Base-by-base conservation (phyloP, 345 rosid species). In the Populus alba region DNA sequence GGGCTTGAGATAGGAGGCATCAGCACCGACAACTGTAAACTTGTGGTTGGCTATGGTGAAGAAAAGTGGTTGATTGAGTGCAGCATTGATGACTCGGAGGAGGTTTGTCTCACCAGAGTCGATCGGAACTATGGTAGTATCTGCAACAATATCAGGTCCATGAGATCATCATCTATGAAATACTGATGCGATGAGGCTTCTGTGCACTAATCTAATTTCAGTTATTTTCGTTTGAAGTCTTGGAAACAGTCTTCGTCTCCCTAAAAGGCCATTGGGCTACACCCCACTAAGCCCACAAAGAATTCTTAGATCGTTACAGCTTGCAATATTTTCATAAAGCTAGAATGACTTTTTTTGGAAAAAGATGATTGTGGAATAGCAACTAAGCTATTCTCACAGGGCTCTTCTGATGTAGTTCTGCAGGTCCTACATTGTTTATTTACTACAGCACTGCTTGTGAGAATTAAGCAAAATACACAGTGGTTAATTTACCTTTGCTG, bases 11-110 rank as follows among this genome's bases (percentile, higher is more conserved):
- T 95, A 95, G 17, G 91, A 86, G 6, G 98, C 99, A 66, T 95
- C 99, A 1, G 99, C 99, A 25, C 95, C 97, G 0, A 95, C 97
- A 13, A 95, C 98, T 0, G 98, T 92, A 80, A 95, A 80, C n/a
- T 66, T 78, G 85, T 95, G 99, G 87, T 90, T 90, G 79, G 98
- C 97, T 8, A 95, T 75, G 27, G 89, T 61, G 87, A 95, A 94
- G 89, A 92, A 95, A 18, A 95, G 87, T 22, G 87, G 85, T 80
- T 95, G 99, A 88, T 95, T 95, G 78, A 95, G 72, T 43, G 90
- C 98, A 38, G 99, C 84, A 78, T 95, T 95, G 77, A 95, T 88
- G 53, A 95, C 92, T 29, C 98, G 82, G 35, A 95, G 83, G 38
- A 95, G 99, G 82, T 89, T 77, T 51, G 92, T 89, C 90, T 93